phyloP scores from a whole-genome alignment of 108 stramenopile genomes.

The Aurantiochytrium sp. region DNA sequence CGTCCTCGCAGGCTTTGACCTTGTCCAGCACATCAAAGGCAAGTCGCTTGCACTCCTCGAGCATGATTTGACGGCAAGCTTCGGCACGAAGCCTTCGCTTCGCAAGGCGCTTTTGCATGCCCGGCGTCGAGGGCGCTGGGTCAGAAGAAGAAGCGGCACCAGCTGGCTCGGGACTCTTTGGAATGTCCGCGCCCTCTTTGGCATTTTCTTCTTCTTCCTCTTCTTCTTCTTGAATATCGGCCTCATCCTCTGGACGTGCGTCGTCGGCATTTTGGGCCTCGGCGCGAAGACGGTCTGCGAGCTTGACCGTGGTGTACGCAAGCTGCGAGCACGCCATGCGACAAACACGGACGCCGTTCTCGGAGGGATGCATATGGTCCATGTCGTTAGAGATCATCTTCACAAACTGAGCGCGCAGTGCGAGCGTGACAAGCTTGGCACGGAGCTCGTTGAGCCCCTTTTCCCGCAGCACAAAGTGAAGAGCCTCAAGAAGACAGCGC shows the following conservation, averaged over 20 bases:
- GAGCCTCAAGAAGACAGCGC: slow-evolving; percentile 17
- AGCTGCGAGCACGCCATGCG: slow-evolving; percentile 18
- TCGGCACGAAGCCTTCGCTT: not conserved
- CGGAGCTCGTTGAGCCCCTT: not conserved
- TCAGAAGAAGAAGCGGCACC: not conserved
- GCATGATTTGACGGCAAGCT: not conserved
- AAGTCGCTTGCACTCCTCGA: not conserved
- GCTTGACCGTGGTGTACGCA: not conserved
- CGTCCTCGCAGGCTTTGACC: slow-evolving; percentile 9
- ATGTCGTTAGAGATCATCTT: slow-evolving; percentile 30
- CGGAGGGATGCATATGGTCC: not conserved
- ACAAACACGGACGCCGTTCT: slow-evolving; percentile 24
- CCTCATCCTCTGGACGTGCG: not conserved
- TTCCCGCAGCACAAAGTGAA: slow-evolving; percentile 12
- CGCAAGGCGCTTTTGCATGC: not conserved
- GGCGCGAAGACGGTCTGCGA: not conserved
- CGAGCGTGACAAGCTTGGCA: slow-evolving; percentile 14
- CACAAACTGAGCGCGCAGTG: slow-evolving; percentile 21
- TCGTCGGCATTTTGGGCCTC: not conserved
- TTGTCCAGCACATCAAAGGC: not conserved
- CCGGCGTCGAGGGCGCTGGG: not conserved
- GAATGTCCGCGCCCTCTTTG: not conserved
- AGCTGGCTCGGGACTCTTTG: not conserved
- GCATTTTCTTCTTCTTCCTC: no score
- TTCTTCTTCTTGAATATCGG: not conserved